A percentile compares a stretch with the other conserved stretches of the same genome.
Evolutionary conservation across 129 eudicot genomes (phyloP).

Genomic region (Helichrysum umbraculigerum): DNA sequence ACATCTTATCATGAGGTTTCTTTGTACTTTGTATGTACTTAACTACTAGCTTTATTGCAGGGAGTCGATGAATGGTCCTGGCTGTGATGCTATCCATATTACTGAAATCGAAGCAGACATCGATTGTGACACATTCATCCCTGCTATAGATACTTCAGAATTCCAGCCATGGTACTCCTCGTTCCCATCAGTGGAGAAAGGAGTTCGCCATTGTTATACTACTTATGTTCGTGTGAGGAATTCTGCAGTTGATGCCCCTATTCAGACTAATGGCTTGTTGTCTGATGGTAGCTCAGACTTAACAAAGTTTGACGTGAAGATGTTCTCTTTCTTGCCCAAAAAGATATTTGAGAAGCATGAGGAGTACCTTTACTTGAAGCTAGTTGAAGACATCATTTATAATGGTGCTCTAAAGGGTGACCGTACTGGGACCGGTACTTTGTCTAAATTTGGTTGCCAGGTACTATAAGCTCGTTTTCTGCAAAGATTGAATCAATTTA

Average conservation of each 20-base stretch:
- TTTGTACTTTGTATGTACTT: not conserved
- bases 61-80: constrained; percentile 81
- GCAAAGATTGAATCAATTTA: not conserved
- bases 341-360: constrained; percentile 77
- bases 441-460: constrained; percentile 94
- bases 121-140: constrained; percentile 88
- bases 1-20: not conserved
- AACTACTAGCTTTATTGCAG: constrained; percentile 43
- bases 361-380: constrained; percentile 69
- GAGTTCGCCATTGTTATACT: constrained; percentile 55
- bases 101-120: constrained; percentile 65
- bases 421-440: constrained; percentile 85
- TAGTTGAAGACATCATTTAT: constrained; percentile 71
- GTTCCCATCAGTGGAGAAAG: constrained; percentile 57
- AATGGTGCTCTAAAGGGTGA: constrained; percentile 77
- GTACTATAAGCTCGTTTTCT: constrained; percentile 32
- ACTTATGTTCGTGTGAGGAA: constrained; percentile 76
- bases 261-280: constrained; percentile 27
- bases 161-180: constrained; percentile 93
- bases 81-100: constrained; percentile 90
- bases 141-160: constrained; percentile 58
- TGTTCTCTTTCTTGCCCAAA: constrained; percentile 69
- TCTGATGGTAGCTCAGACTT: constrained; percentile 34
- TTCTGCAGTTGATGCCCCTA: constrained; percentile 28
- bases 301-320: constrained; percentile 44